These are phyloP conservation scores for Keithomyces neogunnii DNA, from an alignment of 2,329 filamentous ascomycete species.

Conservation along the genomic window DNA sequence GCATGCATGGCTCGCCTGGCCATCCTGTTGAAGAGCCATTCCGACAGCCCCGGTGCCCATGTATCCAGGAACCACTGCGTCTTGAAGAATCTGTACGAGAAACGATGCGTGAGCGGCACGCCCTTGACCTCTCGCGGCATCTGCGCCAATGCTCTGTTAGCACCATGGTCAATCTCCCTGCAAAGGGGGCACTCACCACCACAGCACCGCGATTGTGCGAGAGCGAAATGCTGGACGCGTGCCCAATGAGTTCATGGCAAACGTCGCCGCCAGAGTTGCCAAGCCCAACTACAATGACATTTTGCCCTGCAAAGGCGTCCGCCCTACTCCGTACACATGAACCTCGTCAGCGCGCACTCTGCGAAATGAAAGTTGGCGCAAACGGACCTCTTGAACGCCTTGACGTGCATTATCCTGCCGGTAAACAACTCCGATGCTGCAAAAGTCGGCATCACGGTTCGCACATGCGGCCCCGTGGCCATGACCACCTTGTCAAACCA, in stretches of 20 bases:
- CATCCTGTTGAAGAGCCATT: conserved; percentile 21
- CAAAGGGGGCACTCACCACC: neutral
- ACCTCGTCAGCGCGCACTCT: neutral
- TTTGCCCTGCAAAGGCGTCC: conserved; percentile 20
- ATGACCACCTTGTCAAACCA: conserved; percentile 33
- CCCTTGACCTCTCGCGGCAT: conserved; percentile 22
- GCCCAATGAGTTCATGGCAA: neutral
- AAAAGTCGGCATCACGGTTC: conserved; percentile 25
- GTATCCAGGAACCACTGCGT: conserved; percentile 20
- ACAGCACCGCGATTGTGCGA: conserved; percentile 13
- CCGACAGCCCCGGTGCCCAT: conserved; percentile 13
- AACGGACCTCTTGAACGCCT: conserved; percentile 22
- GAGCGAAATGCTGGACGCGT: conserved; percentile 13
- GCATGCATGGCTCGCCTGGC: conserved; percentile 28
- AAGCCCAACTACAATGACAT: conserved; percentile 35
- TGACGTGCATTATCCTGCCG: conserved; percentile 30
- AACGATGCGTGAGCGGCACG: conserved; percentile 19
- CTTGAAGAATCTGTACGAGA: conserved; percentile 24
- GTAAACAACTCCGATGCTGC: conserved; percentile 26
- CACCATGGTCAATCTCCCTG: neutral
- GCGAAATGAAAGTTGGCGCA: too few relatives aligned
- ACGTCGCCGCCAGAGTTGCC: conserved; percentile 28
- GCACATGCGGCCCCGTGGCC: conserved; percentile 23
- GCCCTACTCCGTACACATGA: conserved; percentile 8
- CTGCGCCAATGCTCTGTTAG: conserved; percentile 7